Evolutionary conservation across 208 protist species (phyloP).

Genomic region (Tetramitus jugosus): DNA sequence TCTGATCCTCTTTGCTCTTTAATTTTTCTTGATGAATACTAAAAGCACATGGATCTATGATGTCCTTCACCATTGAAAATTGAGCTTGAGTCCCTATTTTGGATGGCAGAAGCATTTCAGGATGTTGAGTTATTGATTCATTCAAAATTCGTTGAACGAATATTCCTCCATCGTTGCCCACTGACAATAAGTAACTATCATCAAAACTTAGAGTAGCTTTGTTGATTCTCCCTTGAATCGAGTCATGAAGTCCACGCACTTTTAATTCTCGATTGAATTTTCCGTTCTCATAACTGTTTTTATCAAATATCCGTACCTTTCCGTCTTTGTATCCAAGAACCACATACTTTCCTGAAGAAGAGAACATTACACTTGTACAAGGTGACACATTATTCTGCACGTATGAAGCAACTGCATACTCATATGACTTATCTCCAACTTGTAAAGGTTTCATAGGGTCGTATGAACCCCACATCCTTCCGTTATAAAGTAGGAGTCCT

Average conservation of each 20-base stretch:
- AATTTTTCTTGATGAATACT: constrained; percentile 34
- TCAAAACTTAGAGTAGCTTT: constrained; percentile 58
- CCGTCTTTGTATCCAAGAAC: neutral
- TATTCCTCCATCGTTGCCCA: constrained; percentile 72
- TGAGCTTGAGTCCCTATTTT: neutral
- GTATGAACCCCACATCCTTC: too few relatives aligned
- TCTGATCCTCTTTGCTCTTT: constrained; percentile 50
- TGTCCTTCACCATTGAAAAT: constrained; percentile 5
- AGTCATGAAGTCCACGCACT: constrained; percentile 53
- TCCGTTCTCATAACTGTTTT: neutral
- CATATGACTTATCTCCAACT: too few relatives aligned
- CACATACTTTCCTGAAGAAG: neutral
- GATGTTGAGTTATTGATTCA: too few relatives aligned
- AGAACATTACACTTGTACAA: neutral
- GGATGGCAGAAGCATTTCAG: neutral
- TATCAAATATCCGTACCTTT: neutral
- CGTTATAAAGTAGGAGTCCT: too few relatives aligned
- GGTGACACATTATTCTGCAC: too few relatives aligned
- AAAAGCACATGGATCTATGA: neutral
- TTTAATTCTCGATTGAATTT: neutral
- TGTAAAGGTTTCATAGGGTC: too few relatives aligned
- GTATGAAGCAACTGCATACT: too few relatives aligned
- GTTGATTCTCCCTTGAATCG: constrained; percentile 38
- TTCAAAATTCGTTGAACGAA: constrained; percentile 51
- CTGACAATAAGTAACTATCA: constrained; percentile 65